Conservation (phyloP, 257 asterid species). For the Solanum ossicruentum region DNA sequence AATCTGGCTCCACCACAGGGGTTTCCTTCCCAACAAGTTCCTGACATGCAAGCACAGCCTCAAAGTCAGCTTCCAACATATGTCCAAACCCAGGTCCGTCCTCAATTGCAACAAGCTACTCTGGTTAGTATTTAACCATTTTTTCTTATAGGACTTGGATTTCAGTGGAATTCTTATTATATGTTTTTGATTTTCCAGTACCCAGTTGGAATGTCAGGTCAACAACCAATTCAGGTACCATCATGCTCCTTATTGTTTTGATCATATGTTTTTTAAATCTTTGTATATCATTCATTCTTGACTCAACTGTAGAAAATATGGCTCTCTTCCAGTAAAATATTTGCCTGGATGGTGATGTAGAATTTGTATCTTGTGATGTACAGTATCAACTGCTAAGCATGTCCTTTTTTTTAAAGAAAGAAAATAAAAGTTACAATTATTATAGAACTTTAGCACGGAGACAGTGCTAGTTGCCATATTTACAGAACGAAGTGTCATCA, state of each 20-base stretch:
- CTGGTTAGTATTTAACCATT: slow-evolving; percentile 23
- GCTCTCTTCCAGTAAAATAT: neutral
- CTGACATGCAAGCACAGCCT: slow-evolving; percentile 45
- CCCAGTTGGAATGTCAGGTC: slow-evolving; percentile 42
- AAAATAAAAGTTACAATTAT: neutral
- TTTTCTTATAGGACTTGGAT: neutral
- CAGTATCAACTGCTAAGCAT: neutral
- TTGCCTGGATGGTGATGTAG: neutral
- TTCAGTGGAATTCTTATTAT: slow-evolving; percentile 2
- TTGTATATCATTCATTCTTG: neutral
- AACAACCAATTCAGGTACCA: slow-evolving; percentile 47
- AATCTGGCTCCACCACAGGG: slow-evolving; percentile 40
- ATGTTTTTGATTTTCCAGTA: slow-evolving; percentile 31
- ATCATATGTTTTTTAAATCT: neutral
- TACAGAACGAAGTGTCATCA: neutral
- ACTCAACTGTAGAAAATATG: neutral
- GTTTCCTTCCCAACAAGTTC: slow-evolving; percentile 33
- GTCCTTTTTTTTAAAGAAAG: neutral
- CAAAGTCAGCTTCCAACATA: slow-evolving; percentile 44
- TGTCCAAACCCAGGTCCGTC: slow-evolving; percentile 36
- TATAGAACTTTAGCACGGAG: neutral
- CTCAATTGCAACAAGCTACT: slow-evolving; percentile 38
- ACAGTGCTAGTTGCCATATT: neutral
- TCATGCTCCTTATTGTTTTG: neutral
- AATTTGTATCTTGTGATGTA: neutral